Evolutionary conservation across 176 grass and related monocot genomes (phyloP).

Genomic region (Paspalum notatum): DNA sequence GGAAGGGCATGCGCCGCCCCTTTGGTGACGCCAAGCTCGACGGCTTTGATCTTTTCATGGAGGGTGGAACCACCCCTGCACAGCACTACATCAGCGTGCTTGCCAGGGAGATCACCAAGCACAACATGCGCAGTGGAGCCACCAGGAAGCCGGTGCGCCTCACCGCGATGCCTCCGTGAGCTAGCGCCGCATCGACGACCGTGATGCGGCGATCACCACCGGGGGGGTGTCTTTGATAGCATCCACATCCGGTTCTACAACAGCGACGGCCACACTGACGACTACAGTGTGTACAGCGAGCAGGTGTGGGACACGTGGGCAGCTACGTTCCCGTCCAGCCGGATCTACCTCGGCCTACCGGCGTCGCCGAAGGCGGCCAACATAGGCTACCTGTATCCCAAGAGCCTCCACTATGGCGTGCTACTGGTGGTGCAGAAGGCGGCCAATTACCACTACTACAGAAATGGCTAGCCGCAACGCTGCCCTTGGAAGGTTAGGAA

Average conservation of each 20-base stretch:
- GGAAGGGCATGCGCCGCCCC: neutral
- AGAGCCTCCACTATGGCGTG: neutral
- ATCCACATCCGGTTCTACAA: slow-evolving; percentile 34
- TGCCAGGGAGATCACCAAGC: neutral
- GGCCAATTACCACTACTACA: no score
- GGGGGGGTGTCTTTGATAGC: slow-evolving; percentile 14
- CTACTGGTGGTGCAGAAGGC: neutral
- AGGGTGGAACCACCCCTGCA: neutral
- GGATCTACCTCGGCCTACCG: slow-evolving; percentile 10
- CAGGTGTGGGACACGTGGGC: slow-evolving; percentile 13
- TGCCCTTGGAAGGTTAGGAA: no score
- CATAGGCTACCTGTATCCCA: neutral
- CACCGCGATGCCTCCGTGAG: slow-evolving; percentile 1
- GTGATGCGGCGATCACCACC: neutral
- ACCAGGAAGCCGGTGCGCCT: no score
- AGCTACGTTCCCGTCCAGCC: neutral
- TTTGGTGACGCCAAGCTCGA: neutral
- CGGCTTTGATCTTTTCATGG: neutral
- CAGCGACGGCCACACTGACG: neutral
- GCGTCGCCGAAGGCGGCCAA: neutral
- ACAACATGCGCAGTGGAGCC: no score
- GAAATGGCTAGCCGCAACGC: no score
- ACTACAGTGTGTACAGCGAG: no score
- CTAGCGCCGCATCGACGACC: no score
- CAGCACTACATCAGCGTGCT: neutral